Base-by-base conservation (phyloP, 345 rosid species). In the Pistacia atlantica region DNA sequence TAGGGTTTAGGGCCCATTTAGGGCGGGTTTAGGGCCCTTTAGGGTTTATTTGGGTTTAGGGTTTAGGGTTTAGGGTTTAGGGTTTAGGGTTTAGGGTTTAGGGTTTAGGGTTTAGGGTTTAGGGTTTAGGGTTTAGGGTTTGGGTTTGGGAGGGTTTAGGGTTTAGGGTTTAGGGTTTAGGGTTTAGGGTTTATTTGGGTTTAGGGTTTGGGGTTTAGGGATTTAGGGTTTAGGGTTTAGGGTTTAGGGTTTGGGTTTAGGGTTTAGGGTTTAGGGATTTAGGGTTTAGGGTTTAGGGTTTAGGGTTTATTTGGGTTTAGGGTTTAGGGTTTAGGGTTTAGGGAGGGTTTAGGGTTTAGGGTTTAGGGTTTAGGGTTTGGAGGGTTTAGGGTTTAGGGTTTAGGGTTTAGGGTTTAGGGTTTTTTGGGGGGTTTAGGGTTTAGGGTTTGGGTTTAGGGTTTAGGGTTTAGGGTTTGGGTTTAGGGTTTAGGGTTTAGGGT, bases 91-190 rank as follows among this genome's bases (percentile, higher is more conserved):
- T n/a, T n/a, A n/a, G n/a, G n/a, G n/a, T n/a, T n/a, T n/a, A n/a
- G n/a, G n/a, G n/a, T n/a, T n/a, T n/a, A n/a, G n/a, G n/a, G n/a
- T n/a, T n/a, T n/a, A n/a, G n/a, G n/a, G n/a, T n/a, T n/a, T n/a
- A n/a, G n/a, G n/a, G n/a, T n/a, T n/a, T n/a, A n/a, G n/a, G n/a
- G n/a, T n/a, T n/a, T n/a, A n/a, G n/a, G n/a, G n/a, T n/a, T n/a
- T n/a, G n/a, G n/a, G n/a, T n/a, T n/a, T n/a, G n/a, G n/a, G n/a
- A n/a, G n/a, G n/a, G n/a, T 55, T 56, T 67, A 22, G 7, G 63
- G 79, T 60, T 45, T 69, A 28, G 13, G 73, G 79, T 65, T 56
- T 75, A 16, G 11, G 67, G 79, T 57, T 42, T 76, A 9, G 7
- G 59, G 67, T 25, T 65, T 75, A 2, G 35, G 77, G 77, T 17